Evolutionary conservation across 805 yeast species (phyloP), one percentile per base, ranked within the genome.

Genomic region (Metschnikowia lochheadii): DNA sequence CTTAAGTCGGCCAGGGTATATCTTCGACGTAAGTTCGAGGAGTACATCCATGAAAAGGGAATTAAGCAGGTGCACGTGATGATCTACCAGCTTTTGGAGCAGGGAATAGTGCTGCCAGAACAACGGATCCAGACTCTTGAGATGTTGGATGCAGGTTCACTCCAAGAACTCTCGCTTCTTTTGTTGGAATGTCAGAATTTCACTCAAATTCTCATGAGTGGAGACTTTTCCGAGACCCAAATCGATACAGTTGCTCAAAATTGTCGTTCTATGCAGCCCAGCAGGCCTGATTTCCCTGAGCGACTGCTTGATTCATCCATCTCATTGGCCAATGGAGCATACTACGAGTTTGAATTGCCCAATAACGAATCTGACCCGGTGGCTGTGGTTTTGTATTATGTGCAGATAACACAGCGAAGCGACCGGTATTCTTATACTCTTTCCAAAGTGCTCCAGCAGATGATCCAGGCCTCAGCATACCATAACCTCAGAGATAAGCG

Each of bases 91-190:
- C 67, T 79, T 0, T 55, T 85, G 34, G 95, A 87, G 53, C 79
- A 79, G 51, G 66, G 75, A 42, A 69, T 79, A 31, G 81, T 83
- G 81, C 60, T 76, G 1, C 53, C 83, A 2, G 80, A 82, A 23
- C 80, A 80, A 32, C 68, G 89, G 55, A 56, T 79, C 14, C 80
- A 78, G n/a, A 78, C 79, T 0, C 58, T 85, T 34, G 86, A 84
- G 52, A 73, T 75, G 7, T 56, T 79, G 6, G 78, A 77, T 23
- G 50, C 68, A 6, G 63, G 66, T 0, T 58, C 63, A 0, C 65
- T 82, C 43, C 57, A 58, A 17, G 13, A 50, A 0, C 66, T 77
- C 45, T 62, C 72, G 5, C 13, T 44, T 0, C 4, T 38, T 0
- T 65, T 80, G 23, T 55, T 70, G 7, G 44, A 46, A 1, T 55